Percentiles rank a stretch among this genome's conserved stretches.
Conservation (phyloP, 202 grass and related monocot species). For the Schoenoplectus triqueter region DNA sequence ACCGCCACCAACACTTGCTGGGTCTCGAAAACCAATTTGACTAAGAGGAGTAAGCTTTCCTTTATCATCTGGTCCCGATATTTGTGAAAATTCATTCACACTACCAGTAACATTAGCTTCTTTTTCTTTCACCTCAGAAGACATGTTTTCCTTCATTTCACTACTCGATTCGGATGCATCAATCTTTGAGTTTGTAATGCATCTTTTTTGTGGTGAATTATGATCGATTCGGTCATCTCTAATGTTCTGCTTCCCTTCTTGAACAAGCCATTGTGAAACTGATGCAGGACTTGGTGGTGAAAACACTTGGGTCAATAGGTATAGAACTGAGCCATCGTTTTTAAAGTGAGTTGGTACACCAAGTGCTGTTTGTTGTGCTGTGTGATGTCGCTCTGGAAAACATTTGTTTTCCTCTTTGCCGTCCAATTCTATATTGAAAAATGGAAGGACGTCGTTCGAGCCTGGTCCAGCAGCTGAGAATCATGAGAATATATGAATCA, state of each 20-base stretch:
- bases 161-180: conserved; percentile 44
- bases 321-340: conserved; percentile 83
- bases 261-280: conserved; percentile 63
- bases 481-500: conserved; percentile 24
- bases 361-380: conserved; percentile 50
- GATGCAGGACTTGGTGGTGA: conserved; percentile 70
- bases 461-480: conserved; percentile 60
- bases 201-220: conserved; percentile 28
- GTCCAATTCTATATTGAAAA: conserved; percentile 60
- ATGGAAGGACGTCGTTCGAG: conserved; percentile 54
- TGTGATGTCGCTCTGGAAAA: conserved; percentile 35
- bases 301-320: conserved; percentile 69
- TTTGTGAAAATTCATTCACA: conserved; percentile 77
- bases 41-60: conserved; percentile 79
- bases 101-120: conserved; percentile 42
- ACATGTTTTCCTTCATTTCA: conserved; percentile 37
- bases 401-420: conserved; percentile 49
- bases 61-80: conserved; percentile 74
- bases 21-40: conserved; percentile 88
- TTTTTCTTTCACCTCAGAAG: conserved; percentile 32
- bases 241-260: conserved; percentile 44
- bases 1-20: conserved; percentile 71
- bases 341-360: conserved; percentile 90
- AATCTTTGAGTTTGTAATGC: conserved; percentile 29
- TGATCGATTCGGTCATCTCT: conserved; percentile 37